Evolutionary conservation across 805 yeast genomes (phyloP).

Genomic region (Sugiyamaella valdiviana): DNA sequence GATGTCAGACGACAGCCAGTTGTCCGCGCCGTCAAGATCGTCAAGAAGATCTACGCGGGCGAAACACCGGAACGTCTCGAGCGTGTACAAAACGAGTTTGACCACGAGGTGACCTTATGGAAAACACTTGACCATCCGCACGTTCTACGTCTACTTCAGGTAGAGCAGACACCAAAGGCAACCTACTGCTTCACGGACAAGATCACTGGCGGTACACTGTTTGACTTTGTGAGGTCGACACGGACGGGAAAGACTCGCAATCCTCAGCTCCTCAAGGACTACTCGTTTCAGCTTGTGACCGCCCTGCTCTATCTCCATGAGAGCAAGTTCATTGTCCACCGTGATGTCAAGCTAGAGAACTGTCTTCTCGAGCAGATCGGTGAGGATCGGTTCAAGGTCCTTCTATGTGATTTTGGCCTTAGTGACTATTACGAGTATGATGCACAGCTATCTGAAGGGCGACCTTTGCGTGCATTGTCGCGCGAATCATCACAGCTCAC

Average conservation of each 20-base stretch:
- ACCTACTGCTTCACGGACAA: slow-evolving; percentile 68
- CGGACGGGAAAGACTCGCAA: slow-evolving; percentile 5
- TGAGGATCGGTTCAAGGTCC: slow-evolving; percentile 35
- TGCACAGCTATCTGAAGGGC: background rate
- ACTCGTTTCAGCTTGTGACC: slow-evolving; percentile 47
- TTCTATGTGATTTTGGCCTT: slow-evolving; percentile 91
- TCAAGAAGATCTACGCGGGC: slow-evolving; percentile 35
- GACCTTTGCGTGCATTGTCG: background rate
- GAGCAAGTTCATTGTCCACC: slow-evolving; percentile 60
- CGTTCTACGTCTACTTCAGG: slow-evolving; percentile 56
- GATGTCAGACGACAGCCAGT: slow-evolving; percentile 24
- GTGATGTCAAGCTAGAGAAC: slow-evolving; percentile 79
- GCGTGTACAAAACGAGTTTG: slow-evolving; percentile 51
- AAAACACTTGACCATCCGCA: slow-evolving; percentile 55
- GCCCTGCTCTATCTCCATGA: slow-evolving; percentile 63
- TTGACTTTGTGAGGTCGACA: slow-evolving; percentile 63
- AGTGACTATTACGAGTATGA: slow-evolving; percentile 31
- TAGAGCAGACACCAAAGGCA: slow-evolving; percentile 52
- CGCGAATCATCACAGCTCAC: slow-evolving; percentile 3
- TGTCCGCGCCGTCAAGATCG: slow-evolving; percentile 53
- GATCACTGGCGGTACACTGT: slow-evolving; percentile 72
- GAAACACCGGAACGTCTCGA: slow-evolving; percentile 35
- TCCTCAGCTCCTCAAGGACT: slow-evolving; percentile 22
- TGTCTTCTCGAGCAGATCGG: slow-evolving; percentile 50
- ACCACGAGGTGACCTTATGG: slow-evolving; percentile 75